Conservation (phyloP, 2,329 filamentous ascomycete species). For the Xylaria sp. region DNA sequence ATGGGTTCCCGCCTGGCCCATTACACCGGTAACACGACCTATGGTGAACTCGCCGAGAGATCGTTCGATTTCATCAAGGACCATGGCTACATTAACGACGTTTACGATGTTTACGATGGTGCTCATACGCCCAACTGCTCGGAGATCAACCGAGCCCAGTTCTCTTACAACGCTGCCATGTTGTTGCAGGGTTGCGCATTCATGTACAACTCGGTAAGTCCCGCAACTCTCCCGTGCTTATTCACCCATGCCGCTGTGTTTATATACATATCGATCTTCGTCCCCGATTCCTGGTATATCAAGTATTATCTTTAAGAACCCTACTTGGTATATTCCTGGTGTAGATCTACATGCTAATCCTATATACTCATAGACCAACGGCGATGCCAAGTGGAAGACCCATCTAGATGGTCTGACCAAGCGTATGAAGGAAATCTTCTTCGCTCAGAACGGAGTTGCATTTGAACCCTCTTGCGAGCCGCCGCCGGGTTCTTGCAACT, state of each 20-base stretch:
- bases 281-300: background rate
- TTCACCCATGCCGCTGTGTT: background rate
- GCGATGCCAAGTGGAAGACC: conserved; percentile 48
- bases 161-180: conserved; percentile 61
- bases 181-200: conserved; percentile 59
- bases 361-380: conserved; percentile 42
- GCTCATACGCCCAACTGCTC: conserved; percentile 56
- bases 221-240: background rate
- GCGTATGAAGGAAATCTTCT: conserved; percentile 46
- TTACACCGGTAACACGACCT: conserved; percentile 63
- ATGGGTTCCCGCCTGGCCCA: conserved; percentile 63
- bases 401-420: conserved; percentile 52
- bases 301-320: background rate
- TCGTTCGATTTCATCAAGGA: conserved; percentile 56
- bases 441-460: conserved; percentile 50
- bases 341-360: conserved; percentile 14
- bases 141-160: conserved; percentile 56
- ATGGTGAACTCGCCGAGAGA: conserved; percentile 56
- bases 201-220: conserved; percentile 59
- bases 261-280: background rate
- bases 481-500: conserved; percentile 50
- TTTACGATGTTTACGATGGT: conserved; percentile 62
- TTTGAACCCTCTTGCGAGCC: conserved; percentile 64
- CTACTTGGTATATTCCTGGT: background rate
- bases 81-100: conserved; percentile 54